Evolutionary conservation across 1,139 yeast species (phyloP).

Genomic region (Lodderomyces pseudojiufengensis): DNA sequence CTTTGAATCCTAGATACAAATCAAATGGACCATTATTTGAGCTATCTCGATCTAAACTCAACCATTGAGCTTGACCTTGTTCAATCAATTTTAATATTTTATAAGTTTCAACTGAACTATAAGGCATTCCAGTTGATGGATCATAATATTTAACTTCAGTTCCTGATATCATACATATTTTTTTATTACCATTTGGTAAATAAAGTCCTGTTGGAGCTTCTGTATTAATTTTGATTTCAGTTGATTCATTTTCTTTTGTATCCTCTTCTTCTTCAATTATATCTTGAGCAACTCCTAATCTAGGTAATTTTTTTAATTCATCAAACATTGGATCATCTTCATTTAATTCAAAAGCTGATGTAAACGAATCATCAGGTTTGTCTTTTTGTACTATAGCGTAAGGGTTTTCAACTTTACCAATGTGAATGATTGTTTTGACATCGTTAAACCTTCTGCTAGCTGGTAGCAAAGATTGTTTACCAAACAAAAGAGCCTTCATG

Average conservation of each 20-base stretch:
- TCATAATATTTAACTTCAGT: constrained; percentile 80
- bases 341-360: constrained; percentile 30
- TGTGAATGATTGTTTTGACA: constrained; percentile 50
- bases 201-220: constrained; percentile 74
- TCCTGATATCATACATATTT: constrained; percentile 74
- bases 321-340: constrained; percentile 45
- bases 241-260: constrained; percentile 37
- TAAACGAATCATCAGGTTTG: constrained; percentile 35
- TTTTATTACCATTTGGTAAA: constrained; percentile 66
- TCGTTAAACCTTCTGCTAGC: constrained; percentile 52
- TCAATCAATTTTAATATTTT: constrained; percentile 65
- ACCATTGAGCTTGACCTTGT: constrained; percentile 69
- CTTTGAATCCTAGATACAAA: constrained; percentile 54
- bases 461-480: constrained; percentile 53
- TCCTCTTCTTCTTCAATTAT: constrained; percentile 42
- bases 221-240: constrained; percentile 51
- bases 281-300: constrained; percentile 59
- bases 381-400: constrained; percentile 27
- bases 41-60: constrained; percentile 35
- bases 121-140: constrained; percentile 83
- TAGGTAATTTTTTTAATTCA: constrained; percentile 54
- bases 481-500: constrained; percentile 52
- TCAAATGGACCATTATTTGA: constrained; percentile 62
- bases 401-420: constrained; percentile 43
- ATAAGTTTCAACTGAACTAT: constrained; percentile 77